These are phyloP conservation scores for Leishmania mexicana DNA, from an alignment of 208 protist species.

Conservation along the genomic window DNA sequence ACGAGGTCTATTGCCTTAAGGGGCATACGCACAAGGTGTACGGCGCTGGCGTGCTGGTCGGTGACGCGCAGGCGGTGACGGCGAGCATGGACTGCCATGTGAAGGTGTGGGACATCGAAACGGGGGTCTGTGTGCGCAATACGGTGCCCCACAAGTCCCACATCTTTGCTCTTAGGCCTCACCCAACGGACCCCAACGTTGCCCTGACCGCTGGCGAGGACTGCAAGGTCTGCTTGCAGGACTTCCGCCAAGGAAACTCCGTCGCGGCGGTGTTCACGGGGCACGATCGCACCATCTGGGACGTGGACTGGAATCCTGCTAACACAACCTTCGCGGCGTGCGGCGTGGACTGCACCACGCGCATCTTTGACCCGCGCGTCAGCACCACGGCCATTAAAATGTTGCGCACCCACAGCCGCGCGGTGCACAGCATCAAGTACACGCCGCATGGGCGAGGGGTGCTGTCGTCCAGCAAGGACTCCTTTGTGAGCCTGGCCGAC, in stretches of 20 bases:
- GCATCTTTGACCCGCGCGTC: conserved; percentile 66
- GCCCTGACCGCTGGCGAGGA: conserved; percentile 62
- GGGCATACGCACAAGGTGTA: conserved; percentile 73
- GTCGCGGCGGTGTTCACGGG: conserved; percentile 51
- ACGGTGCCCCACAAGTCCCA: conserved; percentile 41
- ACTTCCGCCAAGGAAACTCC: conserved; percentile 52
- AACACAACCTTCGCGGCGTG: conserved; percentile 42
- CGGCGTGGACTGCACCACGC: conserved; percentile 71
- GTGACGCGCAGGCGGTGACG: conserved; percentile 42
- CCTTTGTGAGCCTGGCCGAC: conserved; percentile 40
- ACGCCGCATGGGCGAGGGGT: conserved; percentile 44
- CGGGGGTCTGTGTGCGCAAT: conserved; percentile 27
- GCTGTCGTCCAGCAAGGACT: conserved; percentile 62
- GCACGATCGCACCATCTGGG: conserved; percentile 70
- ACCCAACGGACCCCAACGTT: conserved; percentile 36
- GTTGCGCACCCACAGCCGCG: conserved; percentile 41
- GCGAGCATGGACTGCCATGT: conserved; percentile 62
- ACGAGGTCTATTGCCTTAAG: conserved; percentile 27
- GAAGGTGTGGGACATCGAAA: conserved; percentile 62
- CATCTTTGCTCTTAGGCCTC: conserved; percentile 63
- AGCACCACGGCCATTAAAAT: conserved; percentile 23
- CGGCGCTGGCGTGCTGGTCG: conserved; percentile 40
- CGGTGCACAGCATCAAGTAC: conserved; percentile 67
- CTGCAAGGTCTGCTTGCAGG: conserved; percentile 54
- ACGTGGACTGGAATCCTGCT: conserved; percentile 40